These are phyloP conservation scores for Tetracladium setigerum DNA, from an alignment of 495 filamentous ascomycete species.

Conservation along the genomic window DNA sequence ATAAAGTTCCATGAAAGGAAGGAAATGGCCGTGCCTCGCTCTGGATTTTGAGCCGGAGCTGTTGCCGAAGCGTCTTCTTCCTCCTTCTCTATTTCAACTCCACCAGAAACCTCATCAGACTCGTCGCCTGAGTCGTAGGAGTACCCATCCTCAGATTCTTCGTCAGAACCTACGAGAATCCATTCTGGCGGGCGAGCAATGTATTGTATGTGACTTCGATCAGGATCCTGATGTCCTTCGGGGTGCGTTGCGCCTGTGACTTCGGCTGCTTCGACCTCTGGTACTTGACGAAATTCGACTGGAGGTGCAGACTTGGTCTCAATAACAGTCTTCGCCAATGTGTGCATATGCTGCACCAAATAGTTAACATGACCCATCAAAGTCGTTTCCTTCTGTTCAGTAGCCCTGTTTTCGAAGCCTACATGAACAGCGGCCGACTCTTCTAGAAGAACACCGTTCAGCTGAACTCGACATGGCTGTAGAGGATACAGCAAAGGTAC, in stretches of 20 bases:
- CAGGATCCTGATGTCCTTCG: constrained; percentile 23
- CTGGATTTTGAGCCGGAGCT: constrained; percentile 24
- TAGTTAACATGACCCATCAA: constrained; percentile 74
- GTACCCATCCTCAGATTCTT: constrained; percentile 32
- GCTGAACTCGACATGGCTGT: constrained; percentile 55
- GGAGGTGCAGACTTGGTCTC: neutral
- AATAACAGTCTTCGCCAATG: constrained; percentile 46
- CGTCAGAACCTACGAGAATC: constrained; percentile 37
- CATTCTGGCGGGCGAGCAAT: constrained; percentile 84
- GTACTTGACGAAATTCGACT: neutral
- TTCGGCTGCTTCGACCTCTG: neutral
- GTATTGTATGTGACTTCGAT: constrained; percentile 55
- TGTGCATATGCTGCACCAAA: constrained; percentile 64
- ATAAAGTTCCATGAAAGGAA: constrained; percentile 74
- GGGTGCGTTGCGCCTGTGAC: constrained; percentile 11
- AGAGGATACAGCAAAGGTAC: constrained; percentile 71
- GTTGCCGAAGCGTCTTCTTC: constrained; percentile 18
- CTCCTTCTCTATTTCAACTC: constrained; percentile 23
- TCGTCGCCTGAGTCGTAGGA: constrained; percentile 37
- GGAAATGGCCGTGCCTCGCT: constrained; percentile 68
- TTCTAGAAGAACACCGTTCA: constrained; percentile 54
- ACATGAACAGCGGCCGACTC: constrained; percentile 55
- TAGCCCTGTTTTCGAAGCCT: constrained; percentile 54
- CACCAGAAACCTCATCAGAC: constrained; percentile 27
- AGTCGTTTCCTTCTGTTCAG: constrained; percentile 48